These are phyloP conservation scores for Curvularia verruculosa DNA, from an alignment of 2,329 filamentous ascomycete genomes.

Conservation along the genomic window DNA sequence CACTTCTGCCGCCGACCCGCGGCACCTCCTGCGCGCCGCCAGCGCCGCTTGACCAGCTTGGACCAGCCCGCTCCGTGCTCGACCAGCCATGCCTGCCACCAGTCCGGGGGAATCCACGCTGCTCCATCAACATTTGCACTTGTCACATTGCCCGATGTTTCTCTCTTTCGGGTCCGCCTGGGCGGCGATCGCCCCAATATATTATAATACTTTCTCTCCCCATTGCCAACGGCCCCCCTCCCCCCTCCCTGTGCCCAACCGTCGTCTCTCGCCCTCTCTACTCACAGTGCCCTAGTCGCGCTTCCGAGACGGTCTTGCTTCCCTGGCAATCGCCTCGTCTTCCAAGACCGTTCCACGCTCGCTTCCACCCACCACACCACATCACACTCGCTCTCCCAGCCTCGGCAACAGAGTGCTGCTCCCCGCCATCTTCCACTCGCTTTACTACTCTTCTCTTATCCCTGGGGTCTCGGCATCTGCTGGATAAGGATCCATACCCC, in stretches of 20 bases:
- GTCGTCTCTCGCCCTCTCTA: background rate
- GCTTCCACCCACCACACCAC: conserved; percentile 36
- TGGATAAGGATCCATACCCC: conserved; percentile 13
- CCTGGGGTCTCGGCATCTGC: conserved; percentile 21
- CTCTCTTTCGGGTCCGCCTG: conserved; percentile 27
- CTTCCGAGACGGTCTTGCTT: conserved; percentile 18
- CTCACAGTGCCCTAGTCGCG: background rate
- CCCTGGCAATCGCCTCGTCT: conserved; percentile 37
- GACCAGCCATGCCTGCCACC: conserved; percentile 30
- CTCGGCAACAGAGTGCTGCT: background rate
- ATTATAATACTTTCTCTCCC: conserved; percentile 36
- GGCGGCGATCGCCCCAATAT: conserved; percentile 33
- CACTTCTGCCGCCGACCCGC: conserved; percentile 33
- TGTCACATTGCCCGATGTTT: conserved; percentile 34
- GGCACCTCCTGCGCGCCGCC: conserved; percentile 19
- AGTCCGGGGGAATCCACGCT: conserved; percentile 21
- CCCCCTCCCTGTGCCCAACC: conserved; percentile 16
- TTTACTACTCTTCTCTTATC: conserved; percentile 9
- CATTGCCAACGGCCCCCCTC: conserved; percentile 17
- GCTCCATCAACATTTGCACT: conserved; percentile 22
- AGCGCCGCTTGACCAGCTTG: conserved; percentile 1
- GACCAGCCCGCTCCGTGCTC: conserved; percentile 11
- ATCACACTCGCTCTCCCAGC: conserved; percentile 9
- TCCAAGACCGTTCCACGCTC: conserved; percentile 40
- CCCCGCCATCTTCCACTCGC: conserved; percentile 24